Evolutionary conservation across 108 stramenopile genomes (phyloP).

Genomic region (Fragilariopsis cylindrus): DNA sequence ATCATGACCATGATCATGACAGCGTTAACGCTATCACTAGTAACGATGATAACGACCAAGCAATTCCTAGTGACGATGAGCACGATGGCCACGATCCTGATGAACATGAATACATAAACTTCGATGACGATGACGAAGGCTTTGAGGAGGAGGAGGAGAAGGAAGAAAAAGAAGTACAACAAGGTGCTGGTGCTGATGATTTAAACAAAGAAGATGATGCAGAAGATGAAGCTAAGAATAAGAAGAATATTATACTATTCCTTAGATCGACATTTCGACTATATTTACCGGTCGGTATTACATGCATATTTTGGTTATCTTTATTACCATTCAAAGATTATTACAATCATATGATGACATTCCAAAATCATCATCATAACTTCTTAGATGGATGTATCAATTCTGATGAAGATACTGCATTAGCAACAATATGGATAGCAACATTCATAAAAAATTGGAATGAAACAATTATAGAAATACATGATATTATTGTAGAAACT

Average conservation of each 20-base stretch:
- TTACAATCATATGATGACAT: not conserved
- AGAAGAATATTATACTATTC: not conserved
- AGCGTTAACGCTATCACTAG: not conserved
- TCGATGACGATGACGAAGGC: not conserved
- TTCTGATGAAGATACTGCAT: not conserved
- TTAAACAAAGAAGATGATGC: not conserved
- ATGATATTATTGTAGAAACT: not conserved
- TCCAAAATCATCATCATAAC: not conserved
- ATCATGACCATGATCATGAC: too few relatives aligned
- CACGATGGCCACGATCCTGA: not conserved
- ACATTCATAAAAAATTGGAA: not conserved
- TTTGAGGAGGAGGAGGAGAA: not conserved
- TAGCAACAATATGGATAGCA: not conserved
- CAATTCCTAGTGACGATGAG: not conserved
- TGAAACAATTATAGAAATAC: not conserved
- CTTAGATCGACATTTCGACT: not conserved
- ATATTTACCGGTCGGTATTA: constrained; percentile 1
- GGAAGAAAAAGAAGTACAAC: too few relatives aligned
- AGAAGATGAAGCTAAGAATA: constrained; percentile 1
- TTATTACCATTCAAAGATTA: not conserved
- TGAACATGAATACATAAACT: not conserved
- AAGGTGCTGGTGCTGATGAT: not conserved
- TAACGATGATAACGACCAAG: not conserved
- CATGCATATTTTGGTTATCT: not conserved
- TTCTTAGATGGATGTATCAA: not conserved